phyloP scores from a whole-genome alignment of 2,329 filamentous ascomycete genomes.

The Aspergillus costaricaensis region DNA sequence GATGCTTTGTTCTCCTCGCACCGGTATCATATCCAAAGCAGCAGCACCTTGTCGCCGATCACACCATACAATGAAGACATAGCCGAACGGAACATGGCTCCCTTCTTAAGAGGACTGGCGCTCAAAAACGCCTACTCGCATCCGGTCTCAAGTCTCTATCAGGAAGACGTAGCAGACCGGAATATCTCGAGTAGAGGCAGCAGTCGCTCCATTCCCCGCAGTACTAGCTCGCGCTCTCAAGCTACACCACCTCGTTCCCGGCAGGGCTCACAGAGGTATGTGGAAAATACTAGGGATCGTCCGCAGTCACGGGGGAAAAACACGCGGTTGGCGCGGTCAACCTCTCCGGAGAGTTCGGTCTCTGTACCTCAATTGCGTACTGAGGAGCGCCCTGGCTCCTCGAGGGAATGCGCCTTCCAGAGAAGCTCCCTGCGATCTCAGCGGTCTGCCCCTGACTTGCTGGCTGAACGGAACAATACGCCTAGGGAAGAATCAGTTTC shows the following conservation, averaged over 20 bases:
- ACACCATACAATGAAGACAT: conserved; percentile 47
- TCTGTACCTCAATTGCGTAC: conserved; percentile 2
- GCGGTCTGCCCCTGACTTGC: conserved; percentile 36
- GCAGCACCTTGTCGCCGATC: conserved; percentile 32
- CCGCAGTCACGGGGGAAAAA: conserved; percentile 13
- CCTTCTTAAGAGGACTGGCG: conserved; percentile 32
- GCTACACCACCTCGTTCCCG: conserved; percentile 19
- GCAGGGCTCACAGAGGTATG: neutral
- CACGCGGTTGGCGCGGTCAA: conserved; percentile 11
- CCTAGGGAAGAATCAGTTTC: conserved; percentile 16
- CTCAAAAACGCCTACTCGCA: conserved; percentile 32
- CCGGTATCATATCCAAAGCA: conserved; percentile 27
- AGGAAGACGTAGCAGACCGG: conserved; percentile 46
- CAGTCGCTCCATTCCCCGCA: conserved; percentile 24
- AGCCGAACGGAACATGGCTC: conserved; percentile 45
- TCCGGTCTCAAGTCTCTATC: conserved; percentile 39
- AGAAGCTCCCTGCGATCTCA: conserved; percentile 27
- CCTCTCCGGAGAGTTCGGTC: conserved; percentile 16
- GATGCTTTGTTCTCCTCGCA: conserved; percentile 43
- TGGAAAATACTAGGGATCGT: neutral
- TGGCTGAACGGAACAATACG: conserved; percentile 18
- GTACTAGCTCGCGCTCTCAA: conserved; percentile 22
- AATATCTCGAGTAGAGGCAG: conserved; percentile 36
- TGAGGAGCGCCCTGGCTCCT: conserved; percentile 1
- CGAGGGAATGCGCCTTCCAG: neutral